Evolutionary conservation across 768 basidiomycete genomes (phyloP).

Genomic region (Leccinellum rugosiceps): DNA sequence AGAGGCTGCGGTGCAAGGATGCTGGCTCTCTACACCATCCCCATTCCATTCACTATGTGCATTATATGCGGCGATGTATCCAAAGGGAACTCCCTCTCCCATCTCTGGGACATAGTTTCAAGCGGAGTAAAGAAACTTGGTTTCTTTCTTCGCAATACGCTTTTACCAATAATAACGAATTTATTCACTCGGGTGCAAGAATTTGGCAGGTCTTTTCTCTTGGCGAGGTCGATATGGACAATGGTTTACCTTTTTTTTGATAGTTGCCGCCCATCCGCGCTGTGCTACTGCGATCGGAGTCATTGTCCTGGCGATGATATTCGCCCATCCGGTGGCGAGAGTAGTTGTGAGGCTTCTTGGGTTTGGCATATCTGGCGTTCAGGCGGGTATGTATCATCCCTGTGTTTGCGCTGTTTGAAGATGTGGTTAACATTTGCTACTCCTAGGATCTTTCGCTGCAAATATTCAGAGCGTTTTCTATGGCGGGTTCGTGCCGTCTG

Average conservation of each 20-base stretch:
- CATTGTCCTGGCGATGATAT: neutral
- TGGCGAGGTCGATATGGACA: neutral
- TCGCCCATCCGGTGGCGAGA: neutral
- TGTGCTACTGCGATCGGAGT: fast-evolving
- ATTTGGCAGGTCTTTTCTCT: neutral
- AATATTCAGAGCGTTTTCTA: neutral
- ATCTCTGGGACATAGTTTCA: neutral
- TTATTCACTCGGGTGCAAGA: neutral
- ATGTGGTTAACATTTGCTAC: neutral
- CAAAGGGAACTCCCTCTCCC: neutral
- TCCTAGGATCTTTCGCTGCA: constrained; percentile 7
- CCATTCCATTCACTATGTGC: neutral
- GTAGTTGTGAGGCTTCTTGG: neutral
- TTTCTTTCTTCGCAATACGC: neutral
- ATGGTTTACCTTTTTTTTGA: neutral
- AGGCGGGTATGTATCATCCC: constrained; percentile 1
- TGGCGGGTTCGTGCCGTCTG: neutral
- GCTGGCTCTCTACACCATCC: neutral
- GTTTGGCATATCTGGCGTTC: neutral
- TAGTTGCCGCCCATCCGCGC: neutral
- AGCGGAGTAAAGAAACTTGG: neutral
- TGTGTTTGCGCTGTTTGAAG: neutral
- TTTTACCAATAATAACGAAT: neutral
- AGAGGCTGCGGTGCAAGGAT: neutral
- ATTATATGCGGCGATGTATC: no score